These are phyloP conservation scores for Microdochium paspali DNA, from an alignment of 2,329 filamentous ascomycete species.

Conservation along the genomic window DNA sequence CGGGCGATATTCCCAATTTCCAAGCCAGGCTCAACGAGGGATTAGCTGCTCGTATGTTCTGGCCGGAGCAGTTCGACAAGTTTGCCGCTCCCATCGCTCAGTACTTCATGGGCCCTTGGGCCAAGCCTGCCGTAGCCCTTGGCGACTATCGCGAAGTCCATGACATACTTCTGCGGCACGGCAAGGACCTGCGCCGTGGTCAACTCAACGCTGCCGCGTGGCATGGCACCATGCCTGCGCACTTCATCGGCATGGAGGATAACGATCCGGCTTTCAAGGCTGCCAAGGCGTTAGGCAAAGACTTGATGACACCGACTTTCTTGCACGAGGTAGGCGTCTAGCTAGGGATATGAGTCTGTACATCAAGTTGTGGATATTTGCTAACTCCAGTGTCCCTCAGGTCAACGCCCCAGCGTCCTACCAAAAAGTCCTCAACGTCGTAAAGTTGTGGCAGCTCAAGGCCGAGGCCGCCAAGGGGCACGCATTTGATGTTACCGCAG, in stretches of 20 bases:
- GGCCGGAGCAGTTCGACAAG: conserved; percentile 1
- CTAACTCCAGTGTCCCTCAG: neutral
- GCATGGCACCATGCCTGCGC: conserved; percentile 2
- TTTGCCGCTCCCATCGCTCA: conserved; percentile 6
- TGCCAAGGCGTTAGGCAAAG: conserved; percentile 1
- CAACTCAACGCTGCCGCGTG: neutral
- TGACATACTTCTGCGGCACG: conserved; percentile 6
- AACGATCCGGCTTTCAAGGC: neutral
- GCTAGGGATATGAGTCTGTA: too few species aligned
- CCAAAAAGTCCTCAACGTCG: neutral
- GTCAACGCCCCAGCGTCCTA: conserved; percentile 2
- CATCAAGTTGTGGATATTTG: too few species aligned
- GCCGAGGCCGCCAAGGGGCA: neutral
- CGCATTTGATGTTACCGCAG: conserved; percentile 1
- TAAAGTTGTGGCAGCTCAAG: conserved; percentile 4
- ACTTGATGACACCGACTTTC: conserved; percentile 4
- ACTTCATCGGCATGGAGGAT: conserved; percentile 1
- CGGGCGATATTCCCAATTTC: conserved; percentile 6
- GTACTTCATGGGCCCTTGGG: conserved; percentile 6
- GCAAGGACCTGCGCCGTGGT: conserved; percentile 5
- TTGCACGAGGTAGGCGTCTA: neutral
- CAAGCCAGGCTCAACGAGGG: conserved; percentile 2
- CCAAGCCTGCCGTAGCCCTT: conserved; percentile 4
- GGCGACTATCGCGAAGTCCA: conserved; percentile 6
- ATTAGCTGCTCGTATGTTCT: conserved; percentile 4